Base-by-base conservation (phyloP, 805 yeast genomes). In the Ogataea populi-albae region DNA sequence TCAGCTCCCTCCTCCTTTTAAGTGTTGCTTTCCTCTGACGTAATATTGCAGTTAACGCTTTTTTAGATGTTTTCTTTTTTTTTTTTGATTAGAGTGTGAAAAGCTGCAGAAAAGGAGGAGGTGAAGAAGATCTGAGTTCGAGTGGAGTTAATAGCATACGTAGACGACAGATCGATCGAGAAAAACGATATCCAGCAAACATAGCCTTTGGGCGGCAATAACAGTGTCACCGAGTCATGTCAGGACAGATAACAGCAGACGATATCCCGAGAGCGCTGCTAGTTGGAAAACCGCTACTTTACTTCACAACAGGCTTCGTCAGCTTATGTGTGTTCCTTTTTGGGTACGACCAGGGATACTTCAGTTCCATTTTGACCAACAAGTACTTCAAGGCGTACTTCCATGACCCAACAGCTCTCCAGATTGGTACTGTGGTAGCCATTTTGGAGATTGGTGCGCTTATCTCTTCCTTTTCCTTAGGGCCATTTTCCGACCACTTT, bases 291-390 rank as follows among this genome's bases (percentile, higher is more conserved):
- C 59, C 63, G 15, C 33, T 63, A 14, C 43, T 62, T 16, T 43
- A 57, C 18, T 63, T 62, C 41, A 65, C 78, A 27, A 71, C 87
- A 7, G 71, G 75, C 32, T 73, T 81, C 36, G 86, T 88, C 15
- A 78, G 79, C 34, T 57, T 74, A 17, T 66, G 77, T 19, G 77
- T 81, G 22, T 79, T 84, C 35, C 65, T 84, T 17, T 84, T 84
- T 49, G 93, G 93, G 3, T 84, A 81, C 57, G 89, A 81, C 55
- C 88, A 88, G 61, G 96, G 96, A 39, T 95, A 87, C 32, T 86
- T 89, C 77, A 79, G 88, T 30, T 95, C 96, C 3, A 77, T 89
- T 30, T 65, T 89, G 35, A 83, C 93, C 2, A 87, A 84, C 32
- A 71, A 69, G 6, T 72, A 81, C 37, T 88, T 88, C 61, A 73